phyloP scores from a whole-genome alignment of 495 filamentous ascomycete genomes.

The Annulohypoxylon maeteangense region DNA sequence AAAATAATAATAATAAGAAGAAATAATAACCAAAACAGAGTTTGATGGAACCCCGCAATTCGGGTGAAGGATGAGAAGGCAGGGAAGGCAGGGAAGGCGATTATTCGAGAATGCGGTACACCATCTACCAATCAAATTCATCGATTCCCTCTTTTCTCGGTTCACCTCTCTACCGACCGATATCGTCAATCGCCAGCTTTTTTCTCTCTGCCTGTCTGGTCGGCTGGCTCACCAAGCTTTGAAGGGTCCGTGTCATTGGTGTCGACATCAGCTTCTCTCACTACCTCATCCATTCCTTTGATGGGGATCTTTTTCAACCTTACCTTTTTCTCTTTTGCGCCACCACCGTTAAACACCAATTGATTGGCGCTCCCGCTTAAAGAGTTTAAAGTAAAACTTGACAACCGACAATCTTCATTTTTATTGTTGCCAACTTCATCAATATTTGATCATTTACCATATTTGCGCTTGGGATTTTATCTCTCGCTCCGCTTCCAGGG shows the following conservation, averaged over 20 bases:
- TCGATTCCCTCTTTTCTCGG: constrained; percentile 38
- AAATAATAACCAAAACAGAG: constrained; percentile 4
- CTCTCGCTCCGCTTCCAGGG: constrained; percentile 5
- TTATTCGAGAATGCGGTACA: constrained; percentile 45
- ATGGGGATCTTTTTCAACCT: not conserved
- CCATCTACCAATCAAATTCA: constrained; percentile 36
- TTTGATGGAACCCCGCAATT: constrained; percentile 42
- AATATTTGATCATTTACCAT: constrained; percentile 23
- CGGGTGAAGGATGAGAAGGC: constrained; percentile 34
- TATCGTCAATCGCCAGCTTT: constrained; percentile 42
- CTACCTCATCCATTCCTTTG: constrained; percentile 20
- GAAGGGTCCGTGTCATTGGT: constrained; percentile 21
- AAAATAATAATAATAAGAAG: not conserved
- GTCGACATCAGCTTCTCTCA: constrained; percentile 34
- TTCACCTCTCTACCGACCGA: constrained; percentile 48
- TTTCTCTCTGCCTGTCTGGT: constrained; percentile 24
- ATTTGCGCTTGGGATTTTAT: constrained; percentile 15
- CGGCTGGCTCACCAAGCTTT: constrained; percentile 18
- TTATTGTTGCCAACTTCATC: constrained; percentile 26
- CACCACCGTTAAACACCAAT: constrained; percentile 34
- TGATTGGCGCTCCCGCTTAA: constrained; percentile 37
- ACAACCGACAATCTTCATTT: constrained; percentile 21
- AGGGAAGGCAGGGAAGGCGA: constrained; percentile 8
- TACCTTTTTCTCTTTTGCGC: constrained; percentile 34
- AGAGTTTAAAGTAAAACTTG: constrained; percentile 9